Conservation (phyloP, 2,329 filamentous ascomycete genomes). For the Lachnellula suecica region DNA sequence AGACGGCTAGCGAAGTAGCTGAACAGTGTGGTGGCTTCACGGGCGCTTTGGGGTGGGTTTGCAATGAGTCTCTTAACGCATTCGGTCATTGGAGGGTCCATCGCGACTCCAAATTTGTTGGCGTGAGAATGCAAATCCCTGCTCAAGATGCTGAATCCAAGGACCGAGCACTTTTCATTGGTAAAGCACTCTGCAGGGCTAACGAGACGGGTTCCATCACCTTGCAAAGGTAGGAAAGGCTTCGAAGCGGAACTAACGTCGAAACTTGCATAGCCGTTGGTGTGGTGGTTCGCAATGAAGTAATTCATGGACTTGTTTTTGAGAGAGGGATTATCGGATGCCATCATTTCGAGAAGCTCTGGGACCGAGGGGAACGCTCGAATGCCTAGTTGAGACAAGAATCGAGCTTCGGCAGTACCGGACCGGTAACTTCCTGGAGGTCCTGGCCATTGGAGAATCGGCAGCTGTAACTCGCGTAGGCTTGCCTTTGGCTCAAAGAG, state of each 20-base stretch:
- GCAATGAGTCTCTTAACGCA: constrained; percentile 74
- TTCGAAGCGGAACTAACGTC: constrained; percentile 54
- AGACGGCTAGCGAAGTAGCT: constrained; percentile 79
- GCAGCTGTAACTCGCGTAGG: constrained; percentile 68
- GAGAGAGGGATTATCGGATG: constrained; percentile 54
- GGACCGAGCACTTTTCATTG: constrained; percentile 71
- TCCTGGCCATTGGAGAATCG: constrained; percentile 80
- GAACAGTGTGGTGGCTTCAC: constrained; percentile 72
- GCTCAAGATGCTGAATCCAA: constrained; percentile 79
- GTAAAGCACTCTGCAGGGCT: constrained; percentile 77
- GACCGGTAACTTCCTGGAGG: constrained; percentile 60
- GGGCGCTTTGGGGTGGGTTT: constrained; percentile 66
- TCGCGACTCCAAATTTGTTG: constrained; percentile 79
- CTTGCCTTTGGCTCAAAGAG: constrained; percentile 77
- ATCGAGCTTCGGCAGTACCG: constrained; percentile 70
- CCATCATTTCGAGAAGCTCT: constrained; percentile 78
- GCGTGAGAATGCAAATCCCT: constrained; percentile 79
- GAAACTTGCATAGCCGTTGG: constrained; percentile 71
- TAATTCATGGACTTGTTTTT: constrained; percentile 75
- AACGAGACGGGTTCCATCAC: constrained; percentile 63
- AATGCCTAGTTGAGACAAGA: constrained; percentile 73
- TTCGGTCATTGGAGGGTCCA: constrained; percentile 74
- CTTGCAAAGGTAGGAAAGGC: constrained; percentile 72
- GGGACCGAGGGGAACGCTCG: constrained; percentile 67
- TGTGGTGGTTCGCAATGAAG: constrained; percentile 76